Base-by-base conservation (phyloP, 2,329 filamentous ascomycete genomes). In the Alternaria hordeiaustralica region DNA sequence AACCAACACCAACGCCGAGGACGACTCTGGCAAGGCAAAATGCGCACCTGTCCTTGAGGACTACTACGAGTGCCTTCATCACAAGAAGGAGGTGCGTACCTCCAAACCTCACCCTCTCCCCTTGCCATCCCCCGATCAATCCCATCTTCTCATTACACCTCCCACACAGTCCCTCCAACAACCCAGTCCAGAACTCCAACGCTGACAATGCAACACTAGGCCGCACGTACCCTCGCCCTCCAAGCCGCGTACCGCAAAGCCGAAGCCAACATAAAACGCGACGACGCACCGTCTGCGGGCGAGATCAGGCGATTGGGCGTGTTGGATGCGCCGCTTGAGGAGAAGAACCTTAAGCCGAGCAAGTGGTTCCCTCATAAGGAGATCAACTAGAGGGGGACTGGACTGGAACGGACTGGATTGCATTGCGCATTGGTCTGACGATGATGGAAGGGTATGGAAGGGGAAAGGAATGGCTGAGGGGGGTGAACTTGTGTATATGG, bases 31-130 rank as follows among this genome's bases (percentile, higher is more conserved):
- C 72, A 96, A 94, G 85, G 91, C 90, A 82, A 97, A 97, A 84
- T 99, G 96, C 81, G 84, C 87, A 18, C 90, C 92, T 15, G 88
- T 89, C 5, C 86, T 98, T 71, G 96, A 99, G 81, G 96, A 99
- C 81, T 99, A 99, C 86, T 97, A 97, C 81, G 96, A 99, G 85
- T 99, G 96, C 83, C 84, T 99, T 79, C 96, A 99, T 82, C 96
- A 99, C 87, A 94, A 92, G 87, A 99, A 99, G 86, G 96, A 99
- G 93, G 96, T 98, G 77, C 62, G 88, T 82, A 30, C 26, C 30
- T 4, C 21, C 4, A 21, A 21, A 3, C 21, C 21, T 4, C 21
- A 3, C 21, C 21, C 21, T 21, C 4, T 21, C 21, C 21, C 21
- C 21, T 4, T 21, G 4, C 21, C 21, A 23, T 23, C 15, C 25